These are phyloP conservation scores for Vitis vinifera DNA, from an alignment of 164 flowering plant species.

Conservation along the genomic window DNA sequence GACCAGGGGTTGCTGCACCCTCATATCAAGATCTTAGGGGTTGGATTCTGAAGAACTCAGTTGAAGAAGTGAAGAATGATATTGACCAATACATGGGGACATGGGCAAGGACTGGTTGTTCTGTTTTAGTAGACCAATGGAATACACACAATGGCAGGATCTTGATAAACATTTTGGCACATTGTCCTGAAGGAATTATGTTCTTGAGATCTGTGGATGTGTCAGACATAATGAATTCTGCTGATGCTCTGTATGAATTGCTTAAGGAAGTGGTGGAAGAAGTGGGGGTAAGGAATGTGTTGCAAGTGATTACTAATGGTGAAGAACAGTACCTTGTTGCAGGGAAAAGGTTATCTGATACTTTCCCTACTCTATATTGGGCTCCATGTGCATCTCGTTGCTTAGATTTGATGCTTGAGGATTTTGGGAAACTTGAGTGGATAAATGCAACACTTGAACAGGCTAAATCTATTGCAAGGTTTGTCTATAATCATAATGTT, in stretches of 20 bases:
- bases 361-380: constrained; percentile 70
- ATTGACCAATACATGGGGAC: constrained; percentile 35
- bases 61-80: constrained; percentile 63
- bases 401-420: constrained; percentile 70
- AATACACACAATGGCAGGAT: constrained; percentile 41
- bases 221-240: constrained; percentile 43
- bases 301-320: constrained; percentile 71
- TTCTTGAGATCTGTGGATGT: constrained; percentile 75
- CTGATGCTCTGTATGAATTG: constrained; percentile 56
- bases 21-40: constrained; percentile 73
- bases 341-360: constrained; percentile 56
- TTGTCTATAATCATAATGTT: constrained; percentile 55
- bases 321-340: constrained; percentile 57
- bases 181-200: constrained; percentile 71
- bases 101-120: constrained; percentile 79
- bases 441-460: constrained; percentile 49
- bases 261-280: constrained; percentile 78
- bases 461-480: constrained; percentile 68
- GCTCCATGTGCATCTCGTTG: constrained; percentile 70
- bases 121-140: constrained; percentile 75
- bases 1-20: constrained; percentile 46
- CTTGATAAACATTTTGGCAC: constrained; percentile 53
- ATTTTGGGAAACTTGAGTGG: constrained; percentile 65
- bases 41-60: constrained; percentile 64
- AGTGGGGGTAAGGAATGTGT: constrained; percentile 68